Evolutionary conservation across 176 grass and related monocot genomes (phyloP), one percentile per base, ranked within the genome.

Genomic region (Typha latifolia): DNA sequence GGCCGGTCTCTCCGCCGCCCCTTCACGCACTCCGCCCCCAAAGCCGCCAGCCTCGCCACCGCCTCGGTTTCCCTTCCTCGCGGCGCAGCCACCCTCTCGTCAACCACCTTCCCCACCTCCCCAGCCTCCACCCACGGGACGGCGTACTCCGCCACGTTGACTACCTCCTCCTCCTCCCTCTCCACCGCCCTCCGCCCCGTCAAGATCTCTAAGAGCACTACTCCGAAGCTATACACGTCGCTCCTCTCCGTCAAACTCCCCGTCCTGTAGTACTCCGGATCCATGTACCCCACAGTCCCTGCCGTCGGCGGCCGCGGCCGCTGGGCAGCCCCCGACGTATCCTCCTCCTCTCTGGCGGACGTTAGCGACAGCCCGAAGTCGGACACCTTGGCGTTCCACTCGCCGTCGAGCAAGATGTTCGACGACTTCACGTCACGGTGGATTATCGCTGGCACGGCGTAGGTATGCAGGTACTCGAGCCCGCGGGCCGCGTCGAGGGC

Each of bases 221-320:
- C 81, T 47, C 95, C 95, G 61, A 94, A 99, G 77, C 95, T 99
- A 69, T 99, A 99, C 49, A 99, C 89, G 65, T 99, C 95, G 74
- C 95, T 99, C 31, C 85, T 74, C 62, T 84, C 76, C 3, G 89
- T 99, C 7, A 99, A 80, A 34, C 90, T 80, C 61, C 86, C 89
- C 23, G 84, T 72, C 71, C 86, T 76, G 85, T 94, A 99, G 81
- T 83, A 99, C 81, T 94, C 95, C 49, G 95, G 95, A 76, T 99
- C 95, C 69, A 99, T 99, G 73, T 94, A 99, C 0, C 95, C 95
- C 2, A 99, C 83, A 2, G 89, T 99, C 21, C 95, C 95, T 0
- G 85, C 94, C 8, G 89, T 78, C 0, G 73, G n/a, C 5, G 73
- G 72, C 12, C 22, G 22, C 37, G 7, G 37, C 0, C 1, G 37